Evolutionary conservation across 129 eudicot species (phyloP).

Genomic region (Flaveria linearis): DNA sequence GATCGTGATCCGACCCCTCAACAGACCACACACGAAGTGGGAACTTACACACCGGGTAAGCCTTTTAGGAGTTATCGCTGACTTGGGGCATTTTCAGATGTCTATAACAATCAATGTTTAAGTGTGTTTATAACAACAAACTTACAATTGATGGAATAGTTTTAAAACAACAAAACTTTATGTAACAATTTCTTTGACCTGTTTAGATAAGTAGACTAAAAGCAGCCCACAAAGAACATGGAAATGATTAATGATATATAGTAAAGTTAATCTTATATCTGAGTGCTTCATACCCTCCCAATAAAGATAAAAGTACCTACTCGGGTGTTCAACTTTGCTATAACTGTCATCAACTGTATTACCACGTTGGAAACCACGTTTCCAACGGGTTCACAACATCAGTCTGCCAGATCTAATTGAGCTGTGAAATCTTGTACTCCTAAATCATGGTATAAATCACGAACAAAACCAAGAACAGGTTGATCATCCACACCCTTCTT

Average conservation of each 20-base stretch:
- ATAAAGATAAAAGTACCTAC: not conserved
- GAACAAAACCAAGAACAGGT: constrained; percentile 59
- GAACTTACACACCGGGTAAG: too few species aligned
- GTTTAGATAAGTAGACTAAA: not conserved
- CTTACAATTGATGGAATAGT: not conserved
- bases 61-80: constrained; percentile 2
- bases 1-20: too few species aligned
- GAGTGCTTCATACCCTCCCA: not conserved
- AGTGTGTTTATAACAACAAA: not conserved
- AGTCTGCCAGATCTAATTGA: constrained; percentile 43
- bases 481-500: constrained; percentile 68
- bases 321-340: constrained; percentile 14
- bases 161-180: not conserved
- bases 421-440: constrained; percentile 84
- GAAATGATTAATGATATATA: not conserved
- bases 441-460: constrained; percentile 80
- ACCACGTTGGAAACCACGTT: not conserved
- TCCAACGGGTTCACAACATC: not conserved
- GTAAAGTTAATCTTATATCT: not conserved
- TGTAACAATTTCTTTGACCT: not conserved
- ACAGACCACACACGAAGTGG: too few species aligned
- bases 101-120: not conserved
- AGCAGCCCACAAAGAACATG: constrained; percentile 15
- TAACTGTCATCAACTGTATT: constrained; percentile 5
- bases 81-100: constrained; percentile 6